Evolutionary conservation across 495 filamentous ascomycete genomes (phyloP).

Genomic region (Aspergillus leporis): DNA sequence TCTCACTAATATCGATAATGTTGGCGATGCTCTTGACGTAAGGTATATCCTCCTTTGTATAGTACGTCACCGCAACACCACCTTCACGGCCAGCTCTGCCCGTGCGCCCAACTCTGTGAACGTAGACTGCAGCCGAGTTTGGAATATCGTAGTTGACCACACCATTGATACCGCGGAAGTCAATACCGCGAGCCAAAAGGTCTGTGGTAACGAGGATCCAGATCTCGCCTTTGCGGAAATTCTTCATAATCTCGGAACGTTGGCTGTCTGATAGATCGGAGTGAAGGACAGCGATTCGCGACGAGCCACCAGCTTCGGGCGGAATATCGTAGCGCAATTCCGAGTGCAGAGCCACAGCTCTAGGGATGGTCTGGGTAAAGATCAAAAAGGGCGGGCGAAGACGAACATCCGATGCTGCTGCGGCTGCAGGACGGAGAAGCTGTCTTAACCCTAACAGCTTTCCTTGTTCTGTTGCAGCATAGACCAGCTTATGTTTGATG

Average conservation of each 20-base stretch:
- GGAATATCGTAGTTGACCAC: constrained; percentile 98
- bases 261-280: constrained; percentile 75
- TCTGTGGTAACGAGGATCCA: constrained; percentile 98
- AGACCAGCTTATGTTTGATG: constrained; percentile 83
- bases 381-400: constrained; percentile 88
- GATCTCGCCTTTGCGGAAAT: constrained; percentile 87
- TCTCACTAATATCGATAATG: constrained; percentile 83
- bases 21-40: constrained; percentile 91
- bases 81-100: constrained; percentile 85
- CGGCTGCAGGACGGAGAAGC: constrained; percentile 76
- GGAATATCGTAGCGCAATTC: constrained; percentile 97
- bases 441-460: constrained; percentile 92
- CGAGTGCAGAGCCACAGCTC: constrained; percentile 80
- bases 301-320: constrained; percentile 77
- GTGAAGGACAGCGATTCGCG: constrained; percentile 87
- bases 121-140: constrained; percentile 80
- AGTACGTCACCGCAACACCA: constrained; percentile 90
- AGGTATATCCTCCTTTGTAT: constrained; percentile 90
- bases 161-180: constrained; percentile 87
- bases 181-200: constrained; percentile 83
- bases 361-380: constrained; percentile 91
- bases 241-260: constrained; percentile 78
- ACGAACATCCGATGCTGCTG: constrained; percentile 54
- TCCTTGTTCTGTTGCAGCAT: constrained; percentile 88
- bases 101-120: constrained; percentile 91